phyloP scores from a whole-genome alignment of 768 basidiomycete species.

The Steccherinum ochraceum region DNA sequence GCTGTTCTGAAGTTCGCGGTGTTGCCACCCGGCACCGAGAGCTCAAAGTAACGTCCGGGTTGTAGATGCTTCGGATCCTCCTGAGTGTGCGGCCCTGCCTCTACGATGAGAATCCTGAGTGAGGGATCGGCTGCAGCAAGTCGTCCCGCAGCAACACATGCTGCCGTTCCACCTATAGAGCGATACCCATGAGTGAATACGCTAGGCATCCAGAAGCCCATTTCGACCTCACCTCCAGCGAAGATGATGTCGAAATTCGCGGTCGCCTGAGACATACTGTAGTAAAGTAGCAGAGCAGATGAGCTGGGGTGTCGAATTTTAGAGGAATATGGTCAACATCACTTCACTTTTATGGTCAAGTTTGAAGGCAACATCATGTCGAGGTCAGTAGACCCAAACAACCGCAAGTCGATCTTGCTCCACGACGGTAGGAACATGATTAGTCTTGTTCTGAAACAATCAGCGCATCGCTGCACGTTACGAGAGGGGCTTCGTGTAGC shows the following conservation, averaged over 20 bases:
- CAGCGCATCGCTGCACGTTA: too few species aligned
- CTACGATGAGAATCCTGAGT: slow-evolving; percentile 54
- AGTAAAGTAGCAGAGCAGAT: too few species aligned
- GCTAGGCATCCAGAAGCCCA: not conserved
- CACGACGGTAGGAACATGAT: too few species aligned
- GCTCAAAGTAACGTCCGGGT: slow-evolving; percentile 43
- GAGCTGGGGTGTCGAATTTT: too few species aligned
- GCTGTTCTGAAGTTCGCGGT: slow-evolving; percentile 37
- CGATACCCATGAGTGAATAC: not conserved
- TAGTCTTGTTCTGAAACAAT: too few species aligned
- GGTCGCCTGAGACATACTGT: too few species aligned
- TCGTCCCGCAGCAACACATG: slow-evolving; percentile 50
- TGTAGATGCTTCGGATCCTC: slow-evolving; percentile 43
- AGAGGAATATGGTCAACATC: too few species aligned
- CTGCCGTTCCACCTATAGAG: slow-evolving; percentile 40
- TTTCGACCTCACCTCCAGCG: slow-evolving; percentile 20
- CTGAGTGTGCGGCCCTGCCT: slow-evolving; percentile 48
- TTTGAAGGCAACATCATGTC: too few species aligned
- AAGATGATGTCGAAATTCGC: slow-evolving; percentile 11
- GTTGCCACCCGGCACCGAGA: slow-evolving; percentile 31
- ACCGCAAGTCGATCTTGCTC: too few species aligned
- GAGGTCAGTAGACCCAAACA: too few species aligned
- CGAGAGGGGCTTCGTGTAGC: too few species aligned
- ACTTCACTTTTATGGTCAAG: too few species aligned
- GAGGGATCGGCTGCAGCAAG: slow-evolving; percentile 46